These are phyloP conservation scores for Neurospora tetrasperma DNA, from an alignment of 495 filamentous ascomycete genomes.

Conservation along the genomic window DNA sequence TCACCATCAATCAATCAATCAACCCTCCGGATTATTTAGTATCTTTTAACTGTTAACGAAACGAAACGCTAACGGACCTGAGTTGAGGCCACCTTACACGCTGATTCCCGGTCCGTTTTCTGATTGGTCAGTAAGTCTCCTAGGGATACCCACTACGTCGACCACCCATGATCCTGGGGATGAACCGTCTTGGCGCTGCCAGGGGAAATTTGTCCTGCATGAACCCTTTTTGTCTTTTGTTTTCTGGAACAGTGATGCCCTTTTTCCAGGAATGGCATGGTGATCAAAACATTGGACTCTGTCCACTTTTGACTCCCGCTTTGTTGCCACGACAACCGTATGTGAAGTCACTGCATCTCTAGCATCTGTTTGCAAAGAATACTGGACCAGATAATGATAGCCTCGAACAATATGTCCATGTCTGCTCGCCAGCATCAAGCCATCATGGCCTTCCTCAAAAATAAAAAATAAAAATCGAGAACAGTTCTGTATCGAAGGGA, in stretches of 20 bases:
- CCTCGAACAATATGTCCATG: not conserved
- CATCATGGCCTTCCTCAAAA: too few species aligned
- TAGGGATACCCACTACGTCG: not conserved
- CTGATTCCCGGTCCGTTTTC: not conserved
- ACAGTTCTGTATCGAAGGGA: not conserved
- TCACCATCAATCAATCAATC: not conserved
- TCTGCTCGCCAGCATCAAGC: not conserved
- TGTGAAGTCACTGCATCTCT: not conserved
- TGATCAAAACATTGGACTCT: not conserved
- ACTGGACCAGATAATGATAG: not conserved
- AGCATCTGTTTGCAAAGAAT: not conserved
- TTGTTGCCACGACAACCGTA: not conserved
- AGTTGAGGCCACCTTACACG: not conserved
- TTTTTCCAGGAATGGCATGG: not conserved
- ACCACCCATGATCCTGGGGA: not conserved
- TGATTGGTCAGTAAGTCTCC: not conserved
- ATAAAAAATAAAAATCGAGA: too few species aligned
- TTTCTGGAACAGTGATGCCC: not conserved
- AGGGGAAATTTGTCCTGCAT: not conserved
- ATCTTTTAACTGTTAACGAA: not conserved
- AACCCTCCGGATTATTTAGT: not conserved
- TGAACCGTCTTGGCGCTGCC: not conserved
- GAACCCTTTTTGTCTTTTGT: not conserved
- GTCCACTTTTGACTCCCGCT: not conserved
- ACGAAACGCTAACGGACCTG: not conserved